Base-by-base conservation (phyloP, 1,139 yeast genomes). In the Suhomyces guaymorum region DNA sequence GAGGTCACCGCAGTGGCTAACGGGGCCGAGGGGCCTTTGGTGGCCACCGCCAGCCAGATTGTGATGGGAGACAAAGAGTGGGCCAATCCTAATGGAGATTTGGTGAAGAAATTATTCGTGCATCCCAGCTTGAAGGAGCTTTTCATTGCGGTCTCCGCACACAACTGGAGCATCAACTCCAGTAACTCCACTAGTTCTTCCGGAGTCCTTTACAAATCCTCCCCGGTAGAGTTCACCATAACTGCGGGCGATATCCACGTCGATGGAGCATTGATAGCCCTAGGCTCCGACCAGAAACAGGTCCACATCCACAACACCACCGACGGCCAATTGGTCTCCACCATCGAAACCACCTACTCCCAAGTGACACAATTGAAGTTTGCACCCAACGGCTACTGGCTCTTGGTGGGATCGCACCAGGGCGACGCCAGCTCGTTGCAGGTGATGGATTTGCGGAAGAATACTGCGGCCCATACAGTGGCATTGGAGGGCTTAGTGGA, bases 371-470 rank as follows among this genome's bases (percentile, higher is more conserved):
- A 63, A 14, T 49, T 83, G 2, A 52, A 57, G 30, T 84, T 84
- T 61, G 82, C 84, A 7, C 63, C 72, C 17, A 84, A 84, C 51
- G 94, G 94, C 4, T 82, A 80, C 56, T 82, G 88, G 83, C 57
- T 83, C 35, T 63, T 53, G 21, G 55, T 52, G 10, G 46, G 49
- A 7, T 45, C 56, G 15, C 25, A 38, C 2, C 41, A 44, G 1
- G 51, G 43, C 12, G 46, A 42, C 4, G 37, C 40, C 8, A 39
- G 54, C 6, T 37, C 66, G 3, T 51, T 70, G n/a, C 71, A 74
- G 32, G 63, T 82, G n/a, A 66, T 73, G 51, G 86, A 82, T 54
- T 60, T 82, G 41, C 66, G 88, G 44, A 78, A 78, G 44, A 62
- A 62, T 26, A 41, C 52, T 13, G 43, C 51, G 13, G 52, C 61